Percentiles rank a stretch among this genome's conserved stretches.
Evolutionary conservation across 177 flowering plant genomes (phyloP).

Genomic region (Tripterygium wilfordii): DNA sequence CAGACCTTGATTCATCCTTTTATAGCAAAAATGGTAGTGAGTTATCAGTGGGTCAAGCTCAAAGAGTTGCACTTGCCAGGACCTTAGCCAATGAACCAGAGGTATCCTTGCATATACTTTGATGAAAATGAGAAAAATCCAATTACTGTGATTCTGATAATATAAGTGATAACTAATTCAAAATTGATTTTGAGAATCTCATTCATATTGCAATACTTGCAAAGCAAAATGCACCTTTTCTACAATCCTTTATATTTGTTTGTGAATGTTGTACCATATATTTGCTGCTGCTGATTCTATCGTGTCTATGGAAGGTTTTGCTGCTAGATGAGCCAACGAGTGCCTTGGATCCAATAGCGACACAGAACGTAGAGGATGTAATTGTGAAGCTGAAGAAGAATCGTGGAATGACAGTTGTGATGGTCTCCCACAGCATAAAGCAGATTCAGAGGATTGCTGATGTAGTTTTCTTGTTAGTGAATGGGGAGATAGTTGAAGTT

Average conservation of each 20-base stretch:
- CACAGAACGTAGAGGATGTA: conserved; percentile 81
- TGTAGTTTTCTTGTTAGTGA: conserved; percentile 66
- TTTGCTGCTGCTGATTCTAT: not conserved
- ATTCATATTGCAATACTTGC: too few species aligned
- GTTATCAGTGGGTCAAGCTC: conserved; percentile 91
- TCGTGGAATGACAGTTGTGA: conserved; percentile 46
- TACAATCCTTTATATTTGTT: too few species aligned
- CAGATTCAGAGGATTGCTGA: conserved; percentile 92
- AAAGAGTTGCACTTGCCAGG: conserved; percentile 88
- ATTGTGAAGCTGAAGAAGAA: conserved; percentile 59
- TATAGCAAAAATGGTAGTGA: conserved; percentile 37
- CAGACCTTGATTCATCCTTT: conserved; percentile 68
- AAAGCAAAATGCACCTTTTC: too few species aligned
- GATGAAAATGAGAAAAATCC: too few species aligned
- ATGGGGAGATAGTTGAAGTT: conserved; percentile 79
- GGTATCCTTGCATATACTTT: too few species aligned
- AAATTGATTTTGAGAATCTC: not conserved
- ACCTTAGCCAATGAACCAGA: conserved; percentile 89
- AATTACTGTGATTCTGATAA: too few species aligned
- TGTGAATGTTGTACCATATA: too few species aligned
- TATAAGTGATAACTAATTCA: too few species aligned
- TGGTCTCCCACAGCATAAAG: conserved; percentile 89
- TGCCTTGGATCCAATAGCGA: conserved; percentile 88
- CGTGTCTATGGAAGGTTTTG: conserved; percentile 43
- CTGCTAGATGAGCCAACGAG: conserved; percentile 93